Conservation (phyloP, 192 early-diverging fungal species). For the Coemansia sp. region DNA sequence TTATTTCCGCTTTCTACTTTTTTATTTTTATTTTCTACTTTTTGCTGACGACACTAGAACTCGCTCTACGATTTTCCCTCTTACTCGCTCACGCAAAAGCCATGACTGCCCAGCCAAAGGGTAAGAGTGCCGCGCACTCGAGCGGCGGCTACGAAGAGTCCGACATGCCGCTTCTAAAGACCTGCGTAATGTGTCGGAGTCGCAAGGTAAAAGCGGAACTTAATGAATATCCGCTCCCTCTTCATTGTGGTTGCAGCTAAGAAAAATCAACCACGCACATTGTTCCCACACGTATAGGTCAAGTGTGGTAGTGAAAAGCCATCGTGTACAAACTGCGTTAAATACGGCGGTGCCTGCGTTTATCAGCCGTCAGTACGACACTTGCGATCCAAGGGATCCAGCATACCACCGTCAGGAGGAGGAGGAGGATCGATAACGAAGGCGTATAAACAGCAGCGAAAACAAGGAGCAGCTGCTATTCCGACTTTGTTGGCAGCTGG, state of each 20-base stretch:
- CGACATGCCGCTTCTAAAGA: constrained; percentile 40
- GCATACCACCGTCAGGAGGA: neutral
- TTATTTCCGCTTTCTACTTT: neutral
- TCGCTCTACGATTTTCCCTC: neutral
- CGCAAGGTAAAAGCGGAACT: constrained; percentile 37
- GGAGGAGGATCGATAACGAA: constrained; percentile 11
- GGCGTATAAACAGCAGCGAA: constrained; percentile 8
- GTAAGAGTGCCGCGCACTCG: constrained; percentile 7
- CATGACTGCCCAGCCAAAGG: constrained; percentile 30
- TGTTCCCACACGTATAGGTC: constrained; percentile 21
- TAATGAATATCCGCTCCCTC: too few relatives aligned
- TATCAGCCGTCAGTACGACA: constrained; percentile 42
- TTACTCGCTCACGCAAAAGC: neutral
- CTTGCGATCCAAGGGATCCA: constrained; percentile 8
- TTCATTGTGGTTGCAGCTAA: too few relatives aligned
- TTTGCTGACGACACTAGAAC: too few relatives aligned
- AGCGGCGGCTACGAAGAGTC: constrained; percentile 11
- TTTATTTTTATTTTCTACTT: neutral
- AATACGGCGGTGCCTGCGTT: constrained; percentile 35
- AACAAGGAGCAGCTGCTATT: neutral
- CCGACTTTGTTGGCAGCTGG: neutral
- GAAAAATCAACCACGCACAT: too few relatives aligned
- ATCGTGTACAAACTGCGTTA: constrained; percentile 41
- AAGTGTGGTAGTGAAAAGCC: constrained; percentile 53
- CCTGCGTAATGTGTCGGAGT: constrained; percentile 47